Evolutionary conservation across 495 filamentous ascomycete genomes (phyloP).

Genomic region (Pyrenula aspistea): DNA sequence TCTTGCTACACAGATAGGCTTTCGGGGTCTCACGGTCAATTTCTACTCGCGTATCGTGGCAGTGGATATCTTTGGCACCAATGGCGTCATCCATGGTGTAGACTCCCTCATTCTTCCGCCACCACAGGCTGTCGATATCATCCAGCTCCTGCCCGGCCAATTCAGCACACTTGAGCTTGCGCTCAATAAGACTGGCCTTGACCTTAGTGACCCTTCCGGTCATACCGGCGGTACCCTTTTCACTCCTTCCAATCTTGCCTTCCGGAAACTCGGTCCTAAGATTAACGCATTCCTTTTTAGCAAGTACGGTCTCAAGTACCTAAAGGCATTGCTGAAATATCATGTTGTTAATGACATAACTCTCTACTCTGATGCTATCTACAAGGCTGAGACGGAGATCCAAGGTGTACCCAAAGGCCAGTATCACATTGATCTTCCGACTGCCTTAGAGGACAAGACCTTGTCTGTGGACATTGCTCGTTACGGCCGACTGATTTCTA

Average conservation of each 20-base stretch:
- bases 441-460: conserved; percentile 44
- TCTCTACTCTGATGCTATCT: conserved; percentile 71
- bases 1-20: conserved; percentile 42
- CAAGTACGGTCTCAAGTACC: conserved; percentile 50
- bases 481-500: conserved; percentile 46
- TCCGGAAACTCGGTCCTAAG: conserved; percentile 51
- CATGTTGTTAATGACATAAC: conserved; percentile 65
- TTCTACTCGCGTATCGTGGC: conserved; percentile 53
- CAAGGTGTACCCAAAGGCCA: conserved; percentile 12
- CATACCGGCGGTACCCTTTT: conserved; percentile 56
- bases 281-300: conserved; percentile 73
- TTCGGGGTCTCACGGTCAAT: conserved; percentile 57
- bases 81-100: conserved; percentile 61
- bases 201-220: conserved; percentile 25
- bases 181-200: conserved; percentile 56
- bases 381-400: conserved; percentile 26
- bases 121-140: conserved; percentile 39
- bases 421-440: conserved; percentile 53
- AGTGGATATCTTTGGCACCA: conserved; percentile 46
- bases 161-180: conserved; percentile 70
- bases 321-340: conserved; percentile 66
- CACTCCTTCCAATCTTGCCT: conserved; percentile 66
- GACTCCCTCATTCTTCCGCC: conserved; percentile 64
- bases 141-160: conserved; percentile 54
- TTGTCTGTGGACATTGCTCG: conserved; percentile 56